Evolutionary conservation across 2,329 filamentous ascomycete species (phyloP).

Genomic region (Blumeriella jaapii): DNA sequence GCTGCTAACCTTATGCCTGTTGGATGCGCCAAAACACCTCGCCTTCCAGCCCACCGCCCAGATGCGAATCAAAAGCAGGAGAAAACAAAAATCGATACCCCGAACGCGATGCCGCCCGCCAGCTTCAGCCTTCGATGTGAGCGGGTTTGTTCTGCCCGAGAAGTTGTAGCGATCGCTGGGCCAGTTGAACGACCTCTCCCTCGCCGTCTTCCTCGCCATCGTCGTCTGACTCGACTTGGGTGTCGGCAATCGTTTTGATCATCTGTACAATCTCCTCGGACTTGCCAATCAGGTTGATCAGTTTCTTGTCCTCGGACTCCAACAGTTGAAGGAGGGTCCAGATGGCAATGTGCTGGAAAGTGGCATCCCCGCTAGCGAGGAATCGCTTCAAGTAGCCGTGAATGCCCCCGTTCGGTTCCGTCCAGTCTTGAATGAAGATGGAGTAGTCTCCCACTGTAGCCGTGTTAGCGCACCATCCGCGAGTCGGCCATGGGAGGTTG

Average conservation of each 20-base stretch:
- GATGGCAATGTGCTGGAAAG: slow-evolving; percentile 98
- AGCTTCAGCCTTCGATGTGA: slow-evolving; percentile 64
- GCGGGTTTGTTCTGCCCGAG: slow-evolving; percentile 67
- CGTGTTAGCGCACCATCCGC: slow-evolving; percentile 22
- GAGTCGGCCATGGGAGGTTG: neutral
- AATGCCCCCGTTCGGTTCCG: slow-evolving; percentile 82
- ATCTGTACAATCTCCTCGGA: slow-evolving; percentile 86
- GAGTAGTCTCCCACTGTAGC: slow-evolving; percentile 81
- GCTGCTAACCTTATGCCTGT: slow-evolving; percentile 24
- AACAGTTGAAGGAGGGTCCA: slow-evolving; percentile 95
- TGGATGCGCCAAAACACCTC: slow-evolving; percentile 28
- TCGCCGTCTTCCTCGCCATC: slow-evolving; percentile 84
- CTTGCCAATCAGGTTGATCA: slow-evolving; percentile 81
- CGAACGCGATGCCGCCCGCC: slow-evolving; percentile 6
- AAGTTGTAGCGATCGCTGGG: slow-evolving; percentile 79
- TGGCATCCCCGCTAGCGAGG: slow-evolving; percentile 85
- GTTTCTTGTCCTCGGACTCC: slow-evolving; percentile 81
- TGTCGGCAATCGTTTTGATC: slow-evolving; percentile 84
- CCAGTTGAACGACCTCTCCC: slow-evolving; percentile 83
- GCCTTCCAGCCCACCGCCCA: slow-evolving; percentile 24
- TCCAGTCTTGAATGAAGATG: slow-evolving; percentile 92
- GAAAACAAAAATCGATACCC: slow-evolving; percentile 21
- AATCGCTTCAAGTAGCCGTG: slow-evolving; percentile 92
- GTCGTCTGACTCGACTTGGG: slow-evolving; percentile 76
- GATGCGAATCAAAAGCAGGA: slow-evolving; percentile 25